A percentile compares a stretch with the other conserved stretches of the same genome.
These are phyloP conservation scores for Russula sp. DNA, from an alignment of 768 basidiomycete species.

Conservation along the genomic window DNA sequence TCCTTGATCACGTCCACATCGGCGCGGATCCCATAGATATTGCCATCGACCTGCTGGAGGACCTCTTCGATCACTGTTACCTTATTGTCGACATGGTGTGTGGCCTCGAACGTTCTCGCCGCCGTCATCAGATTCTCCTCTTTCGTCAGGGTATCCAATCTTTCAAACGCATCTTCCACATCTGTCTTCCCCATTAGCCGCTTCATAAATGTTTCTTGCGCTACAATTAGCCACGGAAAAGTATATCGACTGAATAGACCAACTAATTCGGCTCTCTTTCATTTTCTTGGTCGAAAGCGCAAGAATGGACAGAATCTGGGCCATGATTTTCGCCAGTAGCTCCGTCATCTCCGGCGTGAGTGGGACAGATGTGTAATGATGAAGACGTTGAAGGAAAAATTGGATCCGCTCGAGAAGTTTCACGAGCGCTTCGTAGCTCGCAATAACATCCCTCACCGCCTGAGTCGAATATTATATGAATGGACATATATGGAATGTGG, in stretches of 20 bases:
- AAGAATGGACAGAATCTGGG: neutral
- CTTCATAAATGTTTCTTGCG: neutral
- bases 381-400: neutral
- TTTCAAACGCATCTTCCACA: neutral
- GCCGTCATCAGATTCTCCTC: neutral
- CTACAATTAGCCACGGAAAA: neutral
- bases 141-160: neutral
- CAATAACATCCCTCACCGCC: neutral
- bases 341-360: neutral
- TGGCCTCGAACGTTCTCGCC: neutral
- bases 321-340: neutral
- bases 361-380: neutral
- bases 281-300: neutral
- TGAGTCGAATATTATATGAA: neutral
- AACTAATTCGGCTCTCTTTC: too few species aligned
- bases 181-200: neutral
- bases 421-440: neutral
- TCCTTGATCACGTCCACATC: neutral
- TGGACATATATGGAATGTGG: neutral
- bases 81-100: neutral
- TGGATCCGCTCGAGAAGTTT: neutral
- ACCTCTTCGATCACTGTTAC: neutral
- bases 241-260: neutral
- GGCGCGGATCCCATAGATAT: too few species aligned
- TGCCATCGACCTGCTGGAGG: too few species aligned